These are phyloP conservation scores for Annulohypoxylon stygium DNA, from an alignment of 495 filamentous ascomycete species.

Conservation along the genomic window DNA sequence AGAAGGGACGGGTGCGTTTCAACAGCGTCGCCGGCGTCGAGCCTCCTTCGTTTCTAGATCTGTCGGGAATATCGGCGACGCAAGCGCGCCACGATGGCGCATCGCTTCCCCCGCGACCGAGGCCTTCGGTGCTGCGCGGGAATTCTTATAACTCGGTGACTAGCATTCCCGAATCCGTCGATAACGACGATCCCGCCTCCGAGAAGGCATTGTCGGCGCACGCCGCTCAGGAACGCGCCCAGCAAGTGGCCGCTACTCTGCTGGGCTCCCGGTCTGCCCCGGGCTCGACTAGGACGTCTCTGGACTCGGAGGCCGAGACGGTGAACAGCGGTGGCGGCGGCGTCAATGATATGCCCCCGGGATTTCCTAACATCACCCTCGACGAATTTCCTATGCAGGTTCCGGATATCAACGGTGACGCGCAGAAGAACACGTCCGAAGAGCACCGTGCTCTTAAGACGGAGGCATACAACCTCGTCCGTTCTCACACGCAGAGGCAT, in stretches of 20 bases:
- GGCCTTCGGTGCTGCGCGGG: constrained; percentile 54
- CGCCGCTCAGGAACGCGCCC: constrained; percentile 56
- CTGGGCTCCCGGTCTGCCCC: constrained; percentile 55
- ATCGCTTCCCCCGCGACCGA: constrained; percentile 40
- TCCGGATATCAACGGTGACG: constrained; percentile 38
- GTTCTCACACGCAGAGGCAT: constrained; percentile 61
- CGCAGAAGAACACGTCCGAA: constrained; percentile 40
- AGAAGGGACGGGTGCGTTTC: constrained; percentile 52
- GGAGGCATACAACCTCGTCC: constrained; percentile 65
- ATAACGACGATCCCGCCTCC: constrained; percentile 42
- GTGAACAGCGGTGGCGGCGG: constrained; percentile 11
- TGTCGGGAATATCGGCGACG: constrained; percentile 28
- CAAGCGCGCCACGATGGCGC: constrained; percentile 27
- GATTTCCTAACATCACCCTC: constrained; percentile 36
- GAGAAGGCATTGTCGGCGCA: constrained; percentile 56
- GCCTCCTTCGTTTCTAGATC: constrained; percentile 36
- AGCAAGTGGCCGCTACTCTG: constrained; percentile 52
- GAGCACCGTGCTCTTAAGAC: constrained; percentile 49
- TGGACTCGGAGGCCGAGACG: constrained; percentile 52
- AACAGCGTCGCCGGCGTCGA: constrained; percentile 49
- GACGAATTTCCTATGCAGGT: constrained; percentile 32
- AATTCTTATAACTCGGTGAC: constrained; percentile 51
- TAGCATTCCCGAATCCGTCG: constrained; percentile 47
- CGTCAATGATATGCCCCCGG: constrained; percentile 36
- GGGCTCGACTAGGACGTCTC: constrained; percentile 53